Evolutionary conservation across 345 rosid genomes (phyloP), one percentile per base, ranked within the genome.

Genomic region (Geranium brycei): DNA sequence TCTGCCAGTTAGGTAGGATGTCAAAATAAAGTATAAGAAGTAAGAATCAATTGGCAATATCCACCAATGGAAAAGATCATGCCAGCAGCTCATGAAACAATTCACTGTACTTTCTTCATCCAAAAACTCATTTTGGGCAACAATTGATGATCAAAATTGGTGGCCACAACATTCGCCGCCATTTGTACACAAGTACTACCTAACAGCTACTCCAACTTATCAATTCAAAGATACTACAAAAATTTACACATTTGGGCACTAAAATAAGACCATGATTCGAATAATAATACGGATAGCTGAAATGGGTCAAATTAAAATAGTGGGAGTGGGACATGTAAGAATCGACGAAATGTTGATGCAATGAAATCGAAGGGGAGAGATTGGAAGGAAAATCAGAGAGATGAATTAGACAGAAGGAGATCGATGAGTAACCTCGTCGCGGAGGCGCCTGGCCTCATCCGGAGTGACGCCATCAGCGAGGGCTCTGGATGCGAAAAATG

Each of bases 371-470:
- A 13, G 13, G 3, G 53, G 3, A 13, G 12, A 11, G 53, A 47
- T 47, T 8, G 31, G 30, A 15, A 23, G 15, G 28, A 59, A 19
- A 19, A 3, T 19, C 10, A 19, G 19, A 12, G 8, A 28, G 4
- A 1, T 5, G 31, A 11, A 19, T 19, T 59, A 6, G 62, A 59
- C 28, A 19, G 32, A 60, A 1, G 23, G 19, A 12, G 28, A 60
- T 19, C 12, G 62, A 13, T 13, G 19, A n/a, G 7, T 17, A 0
- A 91, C 98, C 98, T 89, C 98, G 68, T 91, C 96, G 18, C 98
- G 82, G 63, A 91, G 95, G 58, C 66, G 84, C 68, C 71, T 85
- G 75, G 96, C 95, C 83, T 91, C 96, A 51, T 70, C 76, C 53
- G 79, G 69, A 63, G 85, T 82, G 78, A 91, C 95, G 68, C 83